Evolutionary conservation across 176 grass and related monocot genomes (phyloP).

Genomic region (Triticum dicoccoides): DNA sequence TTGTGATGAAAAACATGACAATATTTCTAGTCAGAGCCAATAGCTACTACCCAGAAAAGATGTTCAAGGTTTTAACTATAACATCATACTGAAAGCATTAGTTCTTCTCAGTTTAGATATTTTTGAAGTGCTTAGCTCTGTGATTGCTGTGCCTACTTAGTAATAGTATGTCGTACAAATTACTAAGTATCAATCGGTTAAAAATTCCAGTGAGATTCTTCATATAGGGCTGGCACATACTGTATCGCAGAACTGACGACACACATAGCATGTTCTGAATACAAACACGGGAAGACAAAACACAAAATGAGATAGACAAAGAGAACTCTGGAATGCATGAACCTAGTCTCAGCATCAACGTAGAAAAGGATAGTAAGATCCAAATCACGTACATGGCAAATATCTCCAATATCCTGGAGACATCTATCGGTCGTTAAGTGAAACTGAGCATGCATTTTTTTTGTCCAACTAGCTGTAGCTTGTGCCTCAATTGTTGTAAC

Average conservation of each 20-base stretch:
- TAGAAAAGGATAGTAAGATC: not conserved
- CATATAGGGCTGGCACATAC: not conserved
- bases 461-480: not conserved
- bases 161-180: not conserved
- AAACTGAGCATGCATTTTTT: not conserved
- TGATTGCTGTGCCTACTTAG: not conserved
- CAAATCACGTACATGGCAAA: not conserved
- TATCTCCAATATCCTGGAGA: not conserved
- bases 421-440: not conserved
- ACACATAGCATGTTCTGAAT: not conserved
- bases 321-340: not conserved
- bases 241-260: not conserved
- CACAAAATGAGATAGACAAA: not conserved
- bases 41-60: not conserved
- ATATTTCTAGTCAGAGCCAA: not conserved
- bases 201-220: not conserved
- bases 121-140: not conserved
- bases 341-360: not conserved
- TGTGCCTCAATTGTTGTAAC: constrained; percentile 3
- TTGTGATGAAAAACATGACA: not conserved
- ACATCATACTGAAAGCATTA: not conserved
- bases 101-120: not conserved
- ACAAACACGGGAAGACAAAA: not conserved
- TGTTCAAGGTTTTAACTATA: not conserved
- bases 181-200: not conserved